Conservation (phyloP, 176 grass and related monocot genomes). For the Musa itinerans region DNA sequence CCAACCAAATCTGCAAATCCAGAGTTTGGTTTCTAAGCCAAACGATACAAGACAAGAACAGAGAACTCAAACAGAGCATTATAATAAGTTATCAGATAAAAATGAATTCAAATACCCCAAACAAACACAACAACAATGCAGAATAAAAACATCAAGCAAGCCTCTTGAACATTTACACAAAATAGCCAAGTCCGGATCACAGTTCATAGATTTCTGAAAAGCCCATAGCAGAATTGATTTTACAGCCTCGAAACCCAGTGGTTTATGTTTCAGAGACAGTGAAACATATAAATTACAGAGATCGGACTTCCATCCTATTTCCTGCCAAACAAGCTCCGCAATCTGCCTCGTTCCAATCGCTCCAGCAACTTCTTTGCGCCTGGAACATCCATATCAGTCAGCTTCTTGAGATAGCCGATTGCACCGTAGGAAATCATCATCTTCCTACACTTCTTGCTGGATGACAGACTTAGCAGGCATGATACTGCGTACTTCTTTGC, state of each 20-base stretch:
- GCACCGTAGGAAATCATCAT: constrained; percentile 86
- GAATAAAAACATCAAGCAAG: background rate
- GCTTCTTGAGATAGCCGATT: constrained; percentile 93
- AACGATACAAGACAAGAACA: too few species aligned
- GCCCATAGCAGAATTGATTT: background rate
- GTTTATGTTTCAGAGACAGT: background rate
- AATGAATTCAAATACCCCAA: too few species aligned
- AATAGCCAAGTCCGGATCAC: background rate
- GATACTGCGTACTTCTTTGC: constrained; percentile 92
- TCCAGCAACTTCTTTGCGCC: constrained; percentile 80
- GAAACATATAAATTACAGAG: background rate
- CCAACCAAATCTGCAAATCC: too few species aligned
- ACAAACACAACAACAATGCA: too few species aligned
- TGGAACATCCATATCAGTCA: constrained; percentile 79
- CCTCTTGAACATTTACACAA: background rate
- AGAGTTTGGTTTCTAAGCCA: too few species aligned
- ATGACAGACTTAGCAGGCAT: constrained; percentile 50
- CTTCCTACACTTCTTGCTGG: constrained; percentile 72
- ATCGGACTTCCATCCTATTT: constrained; percentile 34
- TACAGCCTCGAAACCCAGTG: background rate
- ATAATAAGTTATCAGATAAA: too few species aligned
- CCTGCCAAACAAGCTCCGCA: constrained; percentile 60
- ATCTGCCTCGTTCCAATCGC: constrained; percentile 64
- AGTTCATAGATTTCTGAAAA: background rate
- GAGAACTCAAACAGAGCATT: too few species aligned